A percentile compares a stretch with the other conserved stretches of the same genome.
phyloP scores from a whole-genome alignment of 179 eudicot genomes.

The Actinidia polygama region DNA sequence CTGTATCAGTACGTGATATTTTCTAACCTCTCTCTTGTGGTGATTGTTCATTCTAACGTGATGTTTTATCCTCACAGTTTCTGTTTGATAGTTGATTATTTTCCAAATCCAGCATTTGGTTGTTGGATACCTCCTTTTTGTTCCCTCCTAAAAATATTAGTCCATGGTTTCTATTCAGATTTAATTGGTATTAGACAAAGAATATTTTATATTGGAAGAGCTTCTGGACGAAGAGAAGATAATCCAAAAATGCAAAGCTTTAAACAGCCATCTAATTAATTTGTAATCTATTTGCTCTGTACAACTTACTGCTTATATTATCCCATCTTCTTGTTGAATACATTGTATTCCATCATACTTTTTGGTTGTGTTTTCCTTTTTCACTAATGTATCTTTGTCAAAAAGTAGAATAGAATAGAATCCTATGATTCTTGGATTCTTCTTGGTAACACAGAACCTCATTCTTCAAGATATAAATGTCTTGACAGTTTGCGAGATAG shows the following conservation, averaged over 20 bases:
- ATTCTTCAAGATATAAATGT: slow-evolving; percentile 16
- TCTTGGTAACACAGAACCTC: background rate
- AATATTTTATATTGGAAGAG: slow-evolving; percentile 86
- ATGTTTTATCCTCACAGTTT: background rate
- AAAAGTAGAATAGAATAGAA: no score
- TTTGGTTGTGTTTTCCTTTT: background rate
- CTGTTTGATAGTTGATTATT: background rate
- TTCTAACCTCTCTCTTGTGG: background rate
- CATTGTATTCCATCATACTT: background rate
- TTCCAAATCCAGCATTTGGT: background rate
- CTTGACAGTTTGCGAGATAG: slow-evolving; percentile 83
- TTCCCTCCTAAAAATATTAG: background rate
- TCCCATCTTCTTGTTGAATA: background rate
- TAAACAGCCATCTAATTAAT: slow-evolving; percentile 93
- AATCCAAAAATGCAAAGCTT: slow-evolving; percentile 98
- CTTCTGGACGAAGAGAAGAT: slow-evolving; percentile 98
- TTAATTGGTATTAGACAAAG: slow-evolving; percentile 89
- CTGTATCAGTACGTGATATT: no score
- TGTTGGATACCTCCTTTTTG: background rate
- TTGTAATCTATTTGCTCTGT: slow-evolving; percentile 57
- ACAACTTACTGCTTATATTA: background rate
- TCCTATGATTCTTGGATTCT: background rate
- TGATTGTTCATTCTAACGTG: background rate
- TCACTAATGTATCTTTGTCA: background rate
- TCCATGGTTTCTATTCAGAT: slow-evolving; percentile 45